phyloP scores from a whole-genome alignment of 148 eudicot genomes.

The Rhododendron mucronatum region DNA sequence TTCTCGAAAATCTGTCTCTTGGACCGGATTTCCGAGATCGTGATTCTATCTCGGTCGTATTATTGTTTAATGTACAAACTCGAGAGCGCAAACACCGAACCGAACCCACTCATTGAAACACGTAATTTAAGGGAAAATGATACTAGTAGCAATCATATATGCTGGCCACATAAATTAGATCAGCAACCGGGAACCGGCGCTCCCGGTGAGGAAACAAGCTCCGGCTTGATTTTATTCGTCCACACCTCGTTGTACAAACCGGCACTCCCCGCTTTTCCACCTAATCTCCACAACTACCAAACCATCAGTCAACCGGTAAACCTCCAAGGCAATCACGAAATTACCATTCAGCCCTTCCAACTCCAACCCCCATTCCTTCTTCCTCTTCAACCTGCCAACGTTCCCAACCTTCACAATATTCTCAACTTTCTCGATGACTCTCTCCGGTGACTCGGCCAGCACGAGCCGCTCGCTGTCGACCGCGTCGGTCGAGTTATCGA shows the following conservation, averaged over 20 bases:
- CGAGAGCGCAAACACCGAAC: neutral
- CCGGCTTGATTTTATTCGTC: conserved; percentile 32
- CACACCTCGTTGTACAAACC: conserved; percentile 19
- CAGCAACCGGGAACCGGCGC: neutral
- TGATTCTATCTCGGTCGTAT: neutral
- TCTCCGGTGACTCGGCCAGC: conserved; percentile 25
- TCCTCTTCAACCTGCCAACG: conserved; percentile 16
- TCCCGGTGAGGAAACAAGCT: conserved; percentile 10
- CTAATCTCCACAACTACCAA: conserved; percentile 37
- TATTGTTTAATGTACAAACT: neutral
- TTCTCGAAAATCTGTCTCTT: neutral
- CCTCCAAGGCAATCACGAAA: conserved; percentile 28
- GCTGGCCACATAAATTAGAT: neutral
- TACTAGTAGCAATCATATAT: neutral
- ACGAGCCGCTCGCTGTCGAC: conserved; percentile 26
- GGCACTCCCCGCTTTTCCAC: conserved; percentile 25
- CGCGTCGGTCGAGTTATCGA: conserved; percentile 12
- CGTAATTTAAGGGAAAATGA: neutral
- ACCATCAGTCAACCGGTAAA: conserved; percentile 36
- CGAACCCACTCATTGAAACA: neutral
- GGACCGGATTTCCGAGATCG: neutral
- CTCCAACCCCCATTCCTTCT: conserved; percentile 38
- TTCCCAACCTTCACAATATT: conserved; percentile 19
- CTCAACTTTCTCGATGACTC: conserved; percentile 29
- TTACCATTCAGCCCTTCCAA: conserved; percentile 37